Conservation (phyloP, 2,329 filamentous ascomycete genomes). For the Corniculantispora saksenae region DNA sequence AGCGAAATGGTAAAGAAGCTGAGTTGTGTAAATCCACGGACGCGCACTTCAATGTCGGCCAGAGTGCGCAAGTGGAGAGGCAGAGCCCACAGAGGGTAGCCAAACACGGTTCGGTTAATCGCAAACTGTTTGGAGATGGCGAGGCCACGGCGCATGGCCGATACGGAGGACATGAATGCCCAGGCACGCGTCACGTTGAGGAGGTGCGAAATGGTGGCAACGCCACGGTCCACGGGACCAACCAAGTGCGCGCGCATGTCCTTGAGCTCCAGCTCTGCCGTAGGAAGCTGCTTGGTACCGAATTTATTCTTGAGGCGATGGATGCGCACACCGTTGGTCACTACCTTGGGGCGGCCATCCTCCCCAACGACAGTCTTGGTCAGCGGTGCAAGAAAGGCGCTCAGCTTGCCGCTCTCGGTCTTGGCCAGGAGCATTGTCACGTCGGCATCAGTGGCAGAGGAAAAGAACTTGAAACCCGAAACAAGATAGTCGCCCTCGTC, state of each 20-base stretch:
- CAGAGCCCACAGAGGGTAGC: constrained; percentile 20
- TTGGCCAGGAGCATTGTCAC: constrained; percentile 21
- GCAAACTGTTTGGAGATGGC: constrained; percentile 19
- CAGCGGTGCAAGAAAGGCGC: constrained; percentile 21
- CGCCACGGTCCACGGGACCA: constrained; percentile 19
- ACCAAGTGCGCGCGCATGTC: constrained; percentile 20
- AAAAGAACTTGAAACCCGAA: constrained; percentile 23
- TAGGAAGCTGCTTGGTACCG: constrained; percentile 23
- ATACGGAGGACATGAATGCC: constrained; percentile 16
- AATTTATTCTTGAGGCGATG: constrained; percentile 23
- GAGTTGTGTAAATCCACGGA: constrained; percentile 15
- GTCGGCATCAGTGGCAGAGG: constrained; percentile 21
- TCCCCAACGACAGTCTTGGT: constrained; percentile 4
- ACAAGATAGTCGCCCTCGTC: constrained; percentile 23
- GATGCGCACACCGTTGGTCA: constrained; percentile 21
- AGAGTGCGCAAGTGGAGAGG: constrained; percentile 21
- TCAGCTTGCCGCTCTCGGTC: constrained; percentile 21
- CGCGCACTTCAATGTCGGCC: constrained; percentile 20
- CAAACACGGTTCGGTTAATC: constrained; percentile 8
- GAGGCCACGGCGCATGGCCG: constrained; percentile 18
- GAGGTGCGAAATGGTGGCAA: constrained; percentile 21
- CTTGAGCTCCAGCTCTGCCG: constrained; percentile 20
- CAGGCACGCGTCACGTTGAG: constrained; percentile 21
- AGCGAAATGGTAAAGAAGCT: constrained; percentile 18
- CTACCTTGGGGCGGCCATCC: constrained; percentile 11